These are phyloP conservation scores for Zygotorulaspora danielsina DNA, from an alignment of 805 yeast species.

Conservation along the genomic window DNA sequence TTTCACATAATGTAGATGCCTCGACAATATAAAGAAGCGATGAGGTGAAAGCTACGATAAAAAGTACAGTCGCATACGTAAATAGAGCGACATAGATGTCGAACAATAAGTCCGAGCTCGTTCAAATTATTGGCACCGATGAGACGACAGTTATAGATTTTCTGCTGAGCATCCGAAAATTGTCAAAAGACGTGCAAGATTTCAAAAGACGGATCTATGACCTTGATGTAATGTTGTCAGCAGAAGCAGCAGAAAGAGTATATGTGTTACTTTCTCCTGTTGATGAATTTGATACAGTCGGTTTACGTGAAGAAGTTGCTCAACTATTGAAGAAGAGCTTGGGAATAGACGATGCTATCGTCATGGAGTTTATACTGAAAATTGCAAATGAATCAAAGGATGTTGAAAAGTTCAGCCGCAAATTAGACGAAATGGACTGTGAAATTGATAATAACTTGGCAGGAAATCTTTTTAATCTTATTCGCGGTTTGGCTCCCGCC, in stretches of 20 bases:
- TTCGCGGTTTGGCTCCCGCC: neutral
- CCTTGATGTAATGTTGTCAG: conserved; percentile 41
- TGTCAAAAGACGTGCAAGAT: conserved; percentile 31
- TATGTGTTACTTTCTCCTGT: conserved; percentile 9
- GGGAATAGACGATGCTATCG: conserved; percentile 19
- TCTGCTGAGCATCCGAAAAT: conserved; percentile 39
- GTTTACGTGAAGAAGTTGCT: conserved; percentile 3
- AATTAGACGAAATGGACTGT: conserved; percentile 25
- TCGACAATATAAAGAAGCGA: no score
- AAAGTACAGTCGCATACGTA: no score
- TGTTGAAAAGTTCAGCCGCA: conserved; percentile 10
- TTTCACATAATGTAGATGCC: no score
- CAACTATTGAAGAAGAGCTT: conserved; percentile 16
- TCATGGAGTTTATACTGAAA: conserved; percentile 24
- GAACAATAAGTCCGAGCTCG: conserved; percentile 15
- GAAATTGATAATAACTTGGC: conserved; percentile 17
- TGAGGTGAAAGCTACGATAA: no score
- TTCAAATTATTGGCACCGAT: conserved; percentile 33
- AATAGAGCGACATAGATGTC: conserved; percentile 8
- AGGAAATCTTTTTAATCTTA: conserved; percentile 10
- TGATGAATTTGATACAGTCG: neutral
- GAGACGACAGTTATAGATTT: conserved; percentile 47
- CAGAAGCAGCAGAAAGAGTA: conserved; percentile 13
- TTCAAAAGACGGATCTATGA: conserved; percentile 40
- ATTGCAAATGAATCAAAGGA: conserved; percentile 15